Conservation (phyloP, 768 basidiomycete species). For the Tulasnella sp. region DNA sequence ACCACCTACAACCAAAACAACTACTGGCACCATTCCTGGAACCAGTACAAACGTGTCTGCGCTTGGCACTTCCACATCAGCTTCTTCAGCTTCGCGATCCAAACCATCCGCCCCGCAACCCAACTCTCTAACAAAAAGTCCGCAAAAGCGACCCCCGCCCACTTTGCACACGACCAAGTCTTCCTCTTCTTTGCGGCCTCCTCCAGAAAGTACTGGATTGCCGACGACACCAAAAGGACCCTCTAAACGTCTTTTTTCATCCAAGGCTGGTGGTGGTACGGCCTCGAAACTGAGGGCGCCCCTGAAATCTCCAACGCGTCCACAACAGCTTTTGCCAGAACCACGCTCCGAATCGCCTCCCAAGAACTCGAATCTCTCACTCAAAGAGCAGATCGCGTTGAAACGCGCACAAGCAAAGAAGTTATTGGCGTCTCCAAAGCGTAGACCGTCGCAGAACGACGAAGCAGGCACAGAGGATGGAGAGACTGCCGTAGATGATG, state of each 20-base stretch:
- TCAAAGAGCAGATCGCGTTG: conserved; percentile 15
- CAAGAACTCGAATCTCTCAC: not conserved
- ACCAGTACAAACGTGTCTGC: not conserved
- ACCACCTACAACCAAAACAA: too few species aligned
- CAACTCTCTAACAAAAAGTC: not conserved
- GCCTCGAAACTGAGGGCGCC: not conserved
- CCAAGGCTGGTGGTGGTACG: not conserved
- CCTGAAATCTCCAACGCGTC: not conserved
- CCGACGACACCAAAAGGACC: not conserved
- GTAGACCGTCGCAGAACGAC: not conserved
- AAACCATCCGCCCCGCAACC: not conserved
- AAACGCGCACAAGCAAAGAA: conserved; percentile 15
- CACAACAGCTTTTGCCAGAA: not conserved
- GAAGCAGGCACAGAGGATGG: not conserved
- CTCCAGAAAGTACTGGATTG: not conserved
- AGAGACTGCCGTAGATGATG: not conserved
- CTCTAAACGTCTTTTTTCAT: not conserved
- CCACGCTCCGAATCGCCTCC: not conserved
- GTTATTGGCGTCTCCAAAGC: not conserved
- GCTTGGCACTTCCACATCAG: not conserved
- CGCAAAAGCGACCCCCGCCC: not conserved
- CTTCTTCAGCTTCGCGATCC: not conserved
- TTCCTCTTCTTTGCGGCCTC: not conserved
- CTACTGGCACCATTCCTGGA: not conserved
- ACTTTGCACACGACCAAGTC: not conserved